phyloP scores from a whole-genome alignment of 768 basidiomycete species.

The Russula ochroleuca region DNA sequence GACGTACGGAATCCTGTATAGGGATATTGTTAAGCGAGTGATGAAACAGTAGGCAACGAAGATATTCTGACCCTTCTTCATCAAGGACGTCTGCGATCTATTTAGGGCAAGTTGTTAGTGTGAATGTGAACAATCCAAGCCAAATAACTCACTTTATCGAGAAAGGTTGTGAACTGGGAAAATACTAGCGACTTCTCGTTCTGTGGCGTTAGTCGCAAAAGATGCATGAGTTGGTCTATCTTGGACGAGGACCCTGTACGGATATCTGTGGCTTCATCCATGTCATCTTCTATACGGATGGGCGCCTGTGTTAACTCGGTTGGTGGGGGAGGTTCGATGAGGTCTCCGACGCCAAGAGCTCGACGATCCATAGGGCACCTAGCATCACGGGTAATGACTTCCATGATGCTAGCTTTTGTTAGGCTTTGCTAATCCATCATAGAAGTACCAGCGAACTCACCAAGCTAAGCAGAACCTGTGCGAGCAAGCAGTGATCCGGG shows the following conservation, averaged over 20 bases:
- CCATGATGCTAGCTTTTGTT: conserved; percentile 50
- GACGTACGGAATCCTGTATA: conserved; percentile 61
- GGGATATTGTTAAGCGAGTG: conserved; percentile 1
- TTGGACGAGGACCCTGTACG: conserved; percentile 70
- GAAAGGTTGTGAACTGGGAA: conserved; percentile 83
- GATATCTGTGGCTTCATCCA: conserved; percentile 37
- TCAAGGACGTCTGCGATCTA: conserved; percentile 70
- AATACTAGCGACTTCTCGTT: conserved; percentile 84
- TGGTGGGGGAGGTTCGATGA: conserved; percentile 60
- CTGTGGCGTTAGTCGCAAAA: conserved; percentile 61
- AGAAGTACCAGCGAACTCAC: conserved; percentile 36
- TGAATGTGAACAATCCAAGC: neutral
- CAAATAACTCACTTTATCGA: conserved; percentile 57
- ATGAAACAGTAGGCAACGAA: neutral
- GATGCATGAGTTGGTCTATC: conserved; percentile 73
- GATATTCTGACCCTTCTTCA: conserved; percentile 49
- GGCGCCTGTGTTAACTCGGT: conserved; percentile 65
- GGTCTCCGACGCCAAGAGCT: conserved; percentile 46
- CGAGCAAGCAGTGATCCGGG: conserved; percentile 68
- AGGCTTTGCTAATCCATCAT: neutral
- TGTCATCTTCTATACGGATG: conserved; percentile 38
- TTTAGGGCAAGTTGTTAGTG: neutral
- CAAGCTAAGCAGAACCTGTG: conserved; percentile 72
- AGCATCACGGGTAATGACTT: conserved; percentile 64
- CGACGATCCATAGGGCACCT: conserved; percentile 87